Evolutionary conservation across 345 rosid genomes (phyloP).

Genomic region (Hibiscus syriacus): DNA sequence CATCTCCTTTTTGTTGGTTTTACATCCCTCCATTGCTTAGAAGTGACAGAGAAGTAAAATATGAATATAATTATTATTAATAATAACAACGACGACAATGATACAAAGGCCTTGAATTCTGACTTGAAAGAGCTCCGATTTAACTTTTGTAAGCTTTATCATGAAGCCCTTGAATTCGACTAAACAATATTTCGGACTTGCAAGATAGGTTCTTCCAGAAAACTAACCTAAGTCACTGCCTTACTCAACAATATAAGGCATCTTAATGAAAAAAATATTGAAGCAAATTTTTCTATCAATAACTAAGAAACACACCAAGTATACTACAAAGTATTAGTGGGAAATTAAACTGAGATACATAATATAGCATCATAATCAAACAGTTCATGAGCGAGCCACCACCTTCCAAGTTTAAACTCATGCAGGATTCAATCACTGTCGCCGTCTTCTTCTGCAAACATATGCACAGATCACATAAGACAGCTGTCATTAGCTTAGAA

Average conservation of each 20-base stretch:
- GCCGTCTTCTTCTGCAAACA: constrained; percentile 25
- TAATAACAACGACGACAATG: neutral
- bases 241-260: neutral
- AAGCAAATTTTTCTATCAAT: constrained; percentile 1
- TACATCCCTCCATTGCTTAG: neutral
- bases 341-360: constrained; percentile 1
- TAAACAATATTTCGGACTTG: neutral
- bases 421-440: constrained; percentile 28
- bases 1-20: neutral
- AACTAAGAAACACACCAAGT: constrained; percentile 6
- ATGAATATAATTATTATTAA: neutral
- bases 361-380: constrained; percentile 9
- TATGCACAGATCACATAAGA: neutral
- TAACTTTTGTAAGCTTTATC: neutral
- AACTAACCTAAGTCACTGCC: neutral
- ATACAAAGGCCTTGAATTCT: neutral
- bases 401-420: constrained; percentile 4
- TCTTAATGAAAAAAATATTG: neutral
- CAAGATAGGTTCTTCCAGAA: neutral
- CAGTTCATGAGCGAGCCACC: neutral
- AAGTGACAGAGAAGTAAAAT: neutral
- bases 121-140: neutral
- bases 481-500: neutral
- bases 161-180: neutral
- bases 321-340: neutral